phyloP scores from a whole-genome alignment of 2,329 filamentous ascomycete species.

The Diplodia scrobiculata region DNA sequence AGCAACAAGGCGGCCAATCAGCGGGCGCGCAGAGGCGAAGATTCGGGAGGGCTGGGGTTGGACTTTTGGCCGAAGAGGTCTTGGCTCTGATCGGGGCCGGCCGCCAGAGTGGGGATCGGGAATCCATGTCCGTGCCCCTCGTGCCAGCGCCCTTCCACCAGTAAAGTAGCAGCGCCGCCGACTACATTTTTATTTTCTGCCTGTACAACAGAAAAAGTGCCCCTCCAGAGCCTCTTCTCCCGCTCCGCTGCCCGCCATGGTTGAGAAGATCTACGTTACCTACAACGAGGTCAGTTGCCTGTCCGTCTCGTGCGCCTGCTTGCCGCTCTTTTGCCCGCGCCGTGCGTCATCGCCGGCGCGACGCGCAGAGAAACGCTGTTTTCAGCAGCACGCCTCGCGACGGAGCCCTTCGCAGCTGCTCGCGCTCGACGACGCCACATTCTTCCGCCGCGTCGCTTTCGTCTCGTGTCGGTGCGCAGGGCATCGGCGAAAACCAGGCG shows the following conservation, averaged over 20 bases:
- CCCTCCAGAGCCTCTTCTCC: not conserved
- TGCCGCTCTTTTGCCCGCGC: not conserved
- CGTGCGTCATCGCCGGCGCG: slow-evolving; percentile 13
- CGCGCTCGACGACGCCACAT: not conserved
- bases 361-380: not conserved
- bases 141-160: slow-evolving; percentile 9
- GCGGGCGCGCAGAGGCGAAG: not conserved
- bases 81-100: slow-evolving; percentile 19
- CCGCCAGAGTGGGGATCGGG: slow-evolving; percentile 10
- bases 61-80: not conserved
- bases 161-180: slow-evolving; percentile 18
- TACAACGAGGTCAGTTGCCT: slow-evolving; percentile 45
- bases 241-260: slow-evolving; percentile 36
- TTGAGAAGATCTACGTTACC: slow-evolving; percentile 49
- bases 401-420: not conserved
- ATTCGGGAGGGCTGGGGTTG: slow-evolving; percentile 2
- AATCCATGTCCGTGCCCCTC: slow-evolving; percentile 28
- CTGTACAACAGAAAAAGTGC: slow-evolving; percentile 12
- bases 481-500: too few relatives aligned
- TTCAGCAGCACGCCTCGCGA: not conserved
- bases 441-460: not conserved
- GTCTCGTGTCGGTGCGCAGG: too few relatives aligned
- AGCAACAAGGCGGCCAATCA: slow-evolving; percentile 12
- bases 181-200: slow-evolving; percentile 22
- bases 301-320: slow-evolving; percentile 1